Conservation (phyloP, 1,139 yeast genomes). For the Blastobotrys elegans region DNA sequence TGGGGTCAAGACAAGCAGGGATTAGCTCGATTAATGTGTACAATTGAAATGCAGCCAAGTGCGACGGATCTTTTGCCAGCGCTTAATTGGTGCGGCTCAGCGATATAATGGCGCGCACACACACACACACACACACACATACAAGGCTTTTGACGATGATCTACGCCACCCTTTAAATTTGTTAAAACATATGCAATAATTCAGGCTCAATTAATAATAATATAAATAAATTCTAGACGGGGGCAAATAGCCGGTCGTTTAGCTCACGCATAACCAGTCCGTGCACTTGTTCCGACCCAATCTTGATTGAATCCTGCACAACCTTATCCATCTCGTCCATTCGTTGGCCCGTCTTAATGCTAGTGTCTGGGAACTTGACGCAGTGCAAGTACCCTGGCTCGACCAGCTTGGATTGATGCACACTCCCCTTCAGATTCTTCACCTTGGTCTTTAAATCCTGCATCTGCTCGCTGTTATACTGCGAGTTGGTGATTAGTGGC, state of each 20-base stretch:
- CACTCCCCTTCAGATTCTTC: slow-evolving; percentile 13
- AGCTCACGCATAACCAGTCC: slow-evolving; percentile 31
- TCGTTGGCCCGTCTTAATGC: neutral
- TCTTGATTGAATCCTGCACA: slow-evolving; percentile 25
- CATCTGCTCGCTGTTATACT: slow-evolving; percentile 36
- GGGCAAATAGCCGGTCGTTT: slow-evolving; percentile 24
- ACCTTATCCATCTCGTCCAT: slow-evolving; percentile 10
- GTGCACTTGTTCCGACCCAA: slow-evolving; percentile 33
- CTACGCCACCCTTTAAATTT: too few species aligned
- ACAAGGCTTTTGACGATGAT: too few species aligned
- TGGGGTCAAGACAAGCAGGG: neutral
- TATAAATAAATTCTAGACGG: neutral
- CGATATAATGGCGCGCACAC: too few species aligned
- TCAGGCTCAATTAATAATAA: too few species aligned
- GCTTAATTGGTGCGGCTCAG: too few species aligned
- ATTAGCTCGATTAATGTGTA: neutral
- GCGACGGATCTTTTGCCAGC: too few species aligned
- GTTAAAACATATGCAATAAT: too few species aligned
- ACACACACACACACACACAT: too few species aligned
- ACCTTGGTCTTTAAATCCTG: slow-evolving; percentile 26
- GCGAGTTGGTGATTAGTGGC: slow-evolving; percentile 28
- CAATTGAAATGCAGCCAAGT: too few species aligned
- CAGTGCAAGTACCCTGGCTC: slow-evolving; percentile 24
- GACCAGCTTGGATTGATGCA: slow-evolving; percentile 15
- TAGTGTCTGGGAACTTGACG: slow-evolving; percentile 6